phyloP scores from a whole-genome alignment of 352 stramenopile genomes.

The Thalassiosira ordinaria region DNA sequence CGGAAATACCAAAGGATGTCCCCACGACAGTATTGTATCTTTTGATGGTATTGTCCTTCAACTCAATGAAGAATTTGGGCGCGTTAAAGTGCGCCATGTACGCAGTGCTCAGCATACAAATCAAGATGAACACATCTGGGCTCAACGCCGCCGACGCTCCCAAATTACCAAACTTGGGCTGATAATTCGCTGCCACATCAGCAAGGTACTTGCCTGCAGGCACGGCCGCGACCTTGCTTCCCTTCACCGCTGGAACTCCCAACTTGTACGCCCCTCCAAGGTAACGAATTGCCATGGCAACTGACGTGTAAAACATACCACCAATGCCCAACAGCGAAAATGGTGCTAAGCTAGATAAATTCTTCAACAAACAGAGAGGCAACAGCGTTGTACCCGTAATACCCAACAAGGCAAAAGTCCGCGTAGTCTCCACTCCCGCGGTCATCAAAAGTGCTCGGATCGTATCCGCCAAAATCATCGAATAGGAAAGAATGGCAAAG shows the following conservation, averaged over 20 bases:
- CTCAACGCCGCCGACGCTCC: conserved; percentile 61
- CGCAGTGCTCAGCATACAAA: conserved; percentile 88
- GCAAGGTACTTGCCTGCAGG: conserved; percentile 66
- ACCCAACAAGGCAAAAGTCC: conserved; percentile 74
- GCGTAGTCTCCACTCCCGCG: conserved; percentile 59
- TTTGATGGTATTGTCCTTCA: conserved; percentile 84
- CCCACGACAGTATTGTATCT: conserved; percentile 84
- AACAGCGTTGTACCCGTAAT: conserved; percentile 81
- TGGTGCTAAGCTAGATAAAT: conserved; percentile 82
- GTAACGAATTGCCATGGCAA: conserved; percentile 86
- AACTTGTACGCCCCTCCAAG: conserved; percentile 83
- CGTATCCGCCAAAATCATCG: conserved; percentile 89
- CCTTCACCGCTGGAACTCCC: conserved; percentile 26
- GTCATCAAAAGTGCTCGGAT: conserved; percentile 70
- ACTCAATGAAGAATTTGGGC: conserved; percentile 88
- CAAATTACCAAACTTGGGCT: conserved; percentile 69
- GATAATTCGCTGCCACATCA: conserved; percentile 64
- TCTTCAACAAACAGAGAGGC: conserved; percentile 88
- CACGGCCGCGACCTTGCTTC: conserved; percentile 16
- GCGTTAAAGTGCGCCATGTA: conserved; percentile 93
- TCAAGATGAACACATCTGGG: conserved; percentile 78
- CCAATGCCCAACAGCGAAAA: conserved; percentile 85
- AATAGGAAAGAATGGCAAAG: conserved; percentile 86
- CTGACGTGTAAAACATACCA: conserved; percentile 87
- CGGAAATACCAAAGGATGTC: conserved; percentile 75